A percentile compares a stretch with the other conserved stretches of the same genome.
phyloP scores from a whole-genome alignment of 345 rosid species.

The Crucihimalaya himalaica region DNA sequence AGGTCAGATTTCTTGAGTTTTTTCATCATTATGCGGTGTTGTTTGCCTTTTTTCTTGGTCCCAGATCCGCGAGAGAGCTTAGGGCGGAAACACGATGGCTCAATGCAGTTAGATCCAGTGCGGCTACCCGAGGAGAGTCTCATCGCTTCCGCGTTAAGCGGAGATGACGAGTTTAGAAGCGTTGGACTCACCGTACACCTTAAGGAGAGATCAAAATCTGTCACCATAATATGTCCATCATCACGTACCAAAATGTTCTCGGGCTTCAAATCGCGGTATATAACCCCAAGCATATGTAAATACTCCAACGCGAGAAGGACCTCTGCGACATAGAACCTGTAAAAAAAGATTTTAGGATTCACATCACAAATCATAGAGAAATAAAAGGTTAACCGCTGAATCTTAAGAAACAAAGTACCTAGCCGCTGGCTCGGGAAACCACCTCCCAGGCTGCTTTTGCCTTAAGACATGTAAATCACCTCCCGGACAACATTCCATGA shows the following conservation, averaged over 20 bases:
- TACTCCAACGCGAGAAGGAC: slow-evolving; percentile 97
- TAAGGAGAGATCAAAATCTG: slow-evolving; percentile 94
- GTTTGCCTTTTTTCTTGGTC: slow-evolving; percentile 54
- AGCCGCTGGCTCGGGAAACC: slow-evolving; percentile 90
- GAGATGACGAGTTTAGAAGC: slow-evolving; percentile 66
- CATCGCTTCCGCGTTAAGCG: slow-evolving; percentile 52
- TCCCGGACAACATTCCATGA: slow-evolving; percentile 98
- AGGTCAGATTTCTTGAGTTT: slow-evolving; percentile 65
- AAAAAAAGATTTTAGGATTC: not conserved
- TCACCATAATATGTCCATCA: slow-evolving; percentile 97
- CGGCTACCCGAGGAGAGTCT: slow-evolving; percentile 71
- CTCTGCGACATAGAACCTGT: slow-evolving; percentile 94
- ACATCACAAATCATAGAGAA: slow-evolving; percentile 8
- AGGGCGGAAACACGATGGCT: slow-evolving; percentile 83
- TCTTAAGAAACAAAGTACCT: slow-evolving; percentile 48
- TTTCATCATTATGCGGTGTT: slow-evolving; percentile 44
- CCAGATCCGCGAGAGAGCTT: slow-evolving; percentile 58
- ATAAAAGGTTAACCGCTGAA: not conserved
- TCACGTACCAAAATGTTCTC: slow-evolving; percentile 96
- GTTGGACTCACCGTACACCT: slow-evolving; percentile 89
- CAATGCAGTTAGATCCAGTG: slow-evolving; percentile 64
- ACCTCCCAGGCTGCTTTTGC: slow-evolving; percentile 83
- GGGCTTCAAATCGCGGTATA: slow-evolving; percentile 90
- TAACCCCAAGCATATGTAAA: slow-evolving; percentile 95
- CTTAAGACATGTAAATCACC: slow-evolving; percentile 95